phyloP scores from a whole-genome alignment of 495 filamentous ascomycete genomes.

The Tuber borchii region DNA sequence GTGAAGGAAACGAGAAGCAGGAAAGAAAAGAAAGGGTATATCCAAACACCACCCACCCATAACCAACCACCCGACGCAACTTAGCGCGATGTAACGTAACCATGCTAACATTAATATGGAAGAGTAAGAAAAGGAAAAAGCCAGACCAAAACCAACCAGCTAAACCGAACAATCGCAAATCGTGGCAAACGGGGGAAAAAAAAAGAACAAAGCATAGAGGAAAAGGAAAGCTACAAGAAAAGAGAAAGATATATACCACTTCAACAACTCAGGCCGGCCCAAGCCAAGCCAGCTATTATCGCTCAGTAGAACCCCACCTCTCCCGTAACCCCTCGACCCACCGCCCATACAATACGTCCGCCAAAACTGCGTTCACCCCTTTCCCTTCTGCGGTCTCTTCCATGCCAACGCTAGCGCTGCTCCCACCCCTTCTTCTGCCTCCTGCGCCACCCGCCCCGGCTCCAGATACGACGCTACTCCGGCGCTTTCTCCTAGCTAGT shows the following conservation, averaged over 20 bases:
- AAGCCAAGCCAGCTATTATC: slow-evolving; percentile 15
- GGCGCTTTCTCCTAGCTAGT: slow-evolving; percentile 20
- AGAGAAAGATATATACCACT: slow-evolving; percentile 13
- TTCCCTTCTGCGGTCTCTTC: slow-evolving; percentile 59
- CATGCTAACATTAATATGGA: slow-evolving; percentile 16
- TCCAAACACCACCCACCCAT: slow-evolving; percentile 7
- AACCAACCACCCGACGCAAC: slow-evolving; percentile 8
- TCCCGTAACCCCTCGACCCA: slow-evolving; percentile 80
- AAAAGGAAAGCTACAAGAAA: slow-evolving; percentile 9
- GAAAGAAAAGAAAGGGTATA: not conserved
- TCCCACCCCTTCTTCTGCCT: slow-evolving; percentile 50
- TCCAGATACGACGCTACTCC: slow-evolving; percentile 9
- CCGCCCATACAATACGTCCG: slow-evolving; percentile 79
- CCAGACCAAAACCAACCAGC: not conserved
- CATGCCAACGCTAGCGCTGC: slow-evolving; percentile 60
- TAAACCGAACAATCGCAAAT: slow-evolving; percentile 7
- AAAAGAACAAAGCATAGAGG: slow-evolving; percentile 2
- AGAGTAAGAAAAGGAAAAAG: slow-evolving; percentile 10
- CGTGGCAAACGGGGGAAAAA: not conserved
- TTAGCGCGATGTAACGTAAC: not conserved
- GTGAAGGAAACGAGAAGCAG: not conserved
- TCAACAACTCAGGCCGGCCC: not conserved
- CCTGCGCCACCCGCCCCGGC: slow-evolving; percentile 27
- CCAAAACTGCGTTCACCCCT: slow-evolving; percentile 46
- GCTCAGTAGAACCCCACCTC: slow-evolving; percentile 54